phyloP scores from a whole-genome alignment of 148 eudicot species.

The Oxyria digyna region DNA sequence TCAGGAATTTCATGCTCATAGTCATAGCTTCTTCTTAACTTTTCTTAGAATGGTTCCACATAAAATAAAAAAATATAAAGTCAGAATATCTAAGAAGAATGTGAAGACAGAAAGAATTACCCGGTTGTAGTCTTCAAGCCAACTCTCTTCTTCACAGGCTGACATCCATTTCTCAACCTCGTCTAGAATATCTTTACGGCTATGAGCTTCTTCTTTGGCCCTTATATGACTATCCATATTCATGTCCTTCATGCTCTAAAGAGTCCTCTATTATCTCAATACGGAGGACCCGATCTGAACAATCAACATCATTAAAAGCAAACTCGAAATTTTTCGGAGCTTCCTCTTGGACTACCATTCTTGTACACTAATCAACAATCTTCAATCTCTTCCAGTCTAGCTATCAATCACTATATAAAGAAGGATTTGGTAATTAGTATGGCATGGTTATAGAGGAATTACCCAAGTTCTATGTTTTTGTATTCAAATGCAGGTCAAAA shows the following conservation, averaged over 20 bases:
- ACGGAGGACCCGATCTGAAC: conserved; percentile 50
- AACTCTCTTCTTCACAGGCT: conserved; percentile 99
- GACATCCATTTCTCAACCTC: conserved; percentile 99
- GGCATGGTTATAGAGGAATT: too few relatives aligned
- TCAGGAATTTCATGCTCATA: background rate
- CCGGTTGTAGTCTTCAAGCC: conserved; percentile 99
- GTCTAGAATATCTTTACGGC: conserved; percentile 94
- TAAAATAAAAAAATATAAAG: background rate
- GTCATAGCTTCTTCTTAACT: background rate
- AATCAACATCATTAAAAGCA: conserved; percentile 55
- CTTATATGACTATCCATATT: conserved; percentile 86
- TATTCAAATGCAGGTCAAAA: too few relatives aligned
- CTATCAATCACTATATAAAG: too few relatives aligned
- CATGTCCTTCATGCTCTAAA: too few relatives aligned
- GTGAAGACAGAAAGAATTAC: conserved; percentile 20
- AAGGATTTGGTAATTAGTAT: too few relatives aligned
- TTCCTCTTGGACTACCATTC: too few relatives aligned
- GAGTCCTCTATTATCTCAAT: conserved; percentile 28
- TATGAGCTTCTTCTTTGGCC: conserved; percentile 89
- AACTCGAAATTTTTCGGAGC: too few relatives aligned
- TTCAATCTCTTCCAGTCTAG: too few relatives aligned
- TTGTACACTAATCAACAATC: too few relatives aligned
- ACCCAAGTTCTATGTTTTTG: too few relatives aligned
- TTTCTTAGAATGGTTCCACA: background rate
- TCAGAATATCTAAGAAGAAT: background rate